Evolutionary conservation across 345 rosid genomes (phyloP), one percentile per base, ranked within the genome.

Genomic region (Geranium brycei): DNA sequence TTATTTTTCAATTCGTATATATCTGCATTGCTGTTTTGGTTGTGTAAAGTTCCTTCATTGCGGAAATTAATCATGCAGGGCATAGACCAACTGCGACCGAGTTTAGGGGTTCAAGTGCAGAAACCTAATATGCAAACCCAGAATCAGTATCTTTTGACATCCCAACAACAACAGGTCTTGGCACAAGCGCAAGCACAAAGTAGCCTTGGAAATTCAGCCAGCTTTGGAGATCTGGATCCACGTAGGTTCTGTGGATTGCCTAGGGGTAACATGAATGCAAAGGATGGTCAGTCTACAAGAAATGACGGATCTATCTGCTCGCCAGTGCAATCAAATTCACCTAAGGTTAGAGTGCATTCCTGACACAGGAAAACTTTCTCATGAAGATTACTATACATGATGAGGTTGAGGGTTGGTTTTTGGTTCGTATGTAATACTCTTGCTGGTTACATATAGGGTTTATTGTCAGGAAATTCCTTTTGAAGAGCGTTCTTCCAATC

Each of bases 291-390:
- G 35, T 69, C 74, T 19, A 65, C 73, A 13, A 79, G 76, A 75
- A 83, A 83, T 64, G 83, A 83, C 66, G 91, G 84, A 68, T 67
- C 87, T 18, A 73, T 76, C 67, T 71, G 82, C 80, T 81, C 81
- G 47, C 86, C 87, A 15, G 70, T 69, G 61, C 83, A 77, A 59
- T 78, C 91, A 71, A 79, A 74, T 68, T 81, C 87, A 3, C 84
- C 87, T 35, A 78, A 81, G 87, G 91, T 84, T 65, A 51, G 53
- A 47, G 18, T 16, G 53, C 59, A 59, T 40, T 63, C 55, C 15
- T 30, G 30, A 38, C 47, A 35, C 31, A 12, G 14, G 56, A 32
- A 15, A 17, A 12, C 57, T 18, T 19, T 17, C 41, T 23, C 17
- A n/a, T 61, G 16, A 18, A 63, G n/a, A 41, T 35, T 23, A n/a